Evolutionary conservation across 2,329 filamentous ascomycete species (phyloP), one percentile per base, ranked within the genome.

Genomic region (Scorias spongiosa): DNA sequence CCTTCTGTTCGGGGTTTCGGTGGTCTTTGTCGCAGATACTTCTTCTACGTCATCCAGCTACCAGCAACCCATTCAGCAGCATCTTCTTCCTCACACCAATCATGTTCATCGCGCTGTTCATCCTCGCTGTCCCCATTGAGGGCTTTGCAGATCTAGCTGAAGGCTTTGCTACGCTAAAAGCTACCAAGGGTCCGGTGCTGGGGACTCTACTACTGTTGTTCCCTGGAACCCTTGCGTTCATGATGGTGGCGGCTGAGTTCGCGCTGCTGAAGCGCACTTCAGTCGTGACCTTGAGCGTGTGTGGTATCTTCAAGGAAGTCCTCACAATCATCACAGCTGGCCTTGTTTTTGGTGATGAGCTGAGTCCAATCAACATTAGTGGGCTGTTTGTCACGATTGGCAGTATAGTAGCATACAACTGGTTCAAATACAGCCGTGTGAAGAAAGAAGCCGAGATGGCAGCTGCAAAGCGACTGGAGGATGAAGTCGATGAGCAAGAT

Each of bases 11-110:
- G 1, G 91, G 91, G 44, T 94, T 98, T 67, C 81, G 91, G 54
- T 98, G 91, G 91, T 85, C 78, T n/a, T 69, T 98, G n/a, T 96
- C 91, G 0, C 91, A 98, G 60, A 94, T 98, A 47, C 76, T 98
- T 3, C 76, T 98, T 6, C 76, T 96, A 26, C 82, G 88, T 53
- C 93, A 95, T 63, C 87, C 88, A 1, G 88, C 91, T 15, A 98
- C 91, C 0, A 85, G 84, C 39, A 98, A 98, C 57, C 91, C 91
- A 0, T 96, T 98, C 63, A 89, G 86, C 11, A 93, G 84, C 54
- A 93, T 98, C 52, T 95, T 96, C 67, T 95, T 88, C 65, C 77
- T 98, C n/a, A 88, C 88, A 1, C 91, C 91, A 1, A 76, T 95
- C 64, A 98, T 98, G 91, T 98, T 98, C 57, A 39, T 82, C 49